These are phyloP conservation scores for Pyricularia sp. DNA, from an alignment of 2,329 filamentous ascomycete genomes.

Conservation along the genomic window DNA sequence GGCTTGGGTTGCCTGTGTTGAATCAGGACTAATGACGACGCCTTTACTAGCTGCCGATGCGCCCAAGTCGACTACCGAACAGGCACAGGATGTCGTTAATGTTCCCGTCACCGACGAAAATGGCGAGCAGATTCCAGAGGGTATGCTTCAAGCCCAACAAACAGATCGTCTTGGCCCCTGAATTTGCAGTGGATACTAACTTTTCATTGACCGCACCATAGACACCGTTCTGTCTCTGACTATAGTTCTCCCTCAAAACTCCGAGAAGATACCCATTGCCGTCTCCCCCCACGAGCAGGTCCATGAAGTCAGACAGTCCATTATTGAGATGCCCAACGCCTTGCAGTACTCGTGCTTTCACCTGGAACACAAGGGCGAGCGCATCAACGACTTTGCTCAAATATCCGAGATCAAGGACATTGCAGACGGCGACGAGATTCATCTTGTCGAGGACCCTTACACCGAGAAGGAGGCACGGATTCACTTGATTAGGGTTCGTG, in stretches of 20 bases:
- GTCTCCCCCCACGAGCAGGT: constrained; percentile 91
- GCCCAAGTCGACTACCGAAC: constrained; percentile 9
- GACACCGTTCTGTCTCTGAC: constrained; percentile 53
- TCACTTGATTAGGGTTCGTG: constrained; percentile 82
- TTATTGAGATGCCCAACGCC: constrained; percentile 85
- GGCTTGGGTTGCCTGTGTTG: neutral
- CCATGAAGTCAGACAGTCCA: constrained; percentile 92
- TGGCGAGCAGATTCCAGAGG: constrained; percentile 21
- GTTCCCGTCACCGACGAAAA: constrained; percentile 11
- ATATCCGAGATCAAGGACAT: constrained; percentile 82
- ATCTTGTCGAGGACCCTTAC: constrained; percentile 86
- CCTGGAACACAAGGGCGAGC: constrained; percentile 78
- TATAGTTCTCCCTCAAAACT: constrained; percentile 72
- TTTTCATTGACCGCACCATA: constrained; percentile 12
- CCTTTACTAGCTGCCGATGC: constrained; percentile 3
- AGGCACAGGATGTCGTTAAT: constrained; percentile 8
- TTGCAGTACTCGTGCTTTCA: constrained; percentile 99
- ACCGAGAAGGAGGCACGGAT: constrained; percentile 97
- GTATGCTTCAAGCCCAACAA: constrained; percentile 12
- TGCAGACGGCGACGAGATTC: constrained; percentile 65
- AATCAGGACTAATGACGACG: neutral
- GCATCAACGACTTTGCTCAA: constrained; percentile 91
- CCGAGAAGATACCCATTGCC: constrained; percentile 77
- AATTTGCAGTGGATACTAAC: neutral
- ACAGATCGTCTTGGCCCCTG: neutral